Evolutionary conservation across 78 protist species (phyloP), one percentile per base, ranked within the genome.

Genomic region (Emiliania huxleyi): DNA sequence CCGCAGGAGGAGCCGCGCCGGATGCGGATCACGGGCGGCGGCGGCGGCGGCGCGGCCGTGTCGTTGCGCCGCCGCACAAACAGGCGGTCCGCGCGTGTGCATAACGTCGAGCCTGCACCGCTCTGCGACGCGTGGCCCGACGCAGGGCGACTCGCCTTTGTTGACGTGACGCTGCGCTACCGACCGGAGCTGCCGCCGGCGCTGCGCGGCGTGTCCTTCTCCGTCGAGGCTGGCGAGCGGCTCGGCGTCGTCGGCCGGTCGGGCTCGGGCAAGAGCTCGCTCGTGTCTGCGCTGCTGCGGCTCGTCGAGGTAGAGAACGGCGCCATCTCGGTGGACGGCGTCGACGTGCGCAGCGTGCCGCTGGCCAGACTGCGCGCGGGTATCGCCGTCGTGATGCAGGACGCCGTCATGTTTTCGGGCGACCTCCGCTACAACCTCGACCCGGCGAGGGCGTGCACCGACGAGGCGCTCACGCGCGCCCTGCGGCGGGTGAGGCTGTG

Each of bases 341-440:
- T 91, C 42, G 73, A 79, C 55, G 2, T 25, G 35, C 0, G 35
- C 18, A 4, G n/a, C 37, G 26, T 93, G 38, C 43, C 38, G 69
- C 1, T 93, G 43, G n/a, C 5, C 45, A 23, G 12, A 29, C 40
- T 93, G 33, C 92, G 95, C 35, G 5, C 23, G 18, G 23, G 37
- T 33, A 49, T 93, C 22, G 81, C 91, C 33, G 56, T 93, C 93
- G 90, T 93, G 29, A 93, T 93, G 35, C 99, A 98, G 94, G 98
- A 96, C 75, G 98, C 99, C 42, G 93, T 93, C 0, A 73, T 97
- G 69, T 96, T 98, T 95, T 69, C 96, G 29, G 98, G 97, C 40
- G 22, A 93, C 2, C 33, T 97, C 8, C 91, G 98, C 71, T 91
- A 56, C 93, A 98, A 98, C 91, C 91, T 98, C 38, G 99, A 98